phyloP scores from a whole-genome alignment of 2,329 filamentous ascomycete species.

The Ceratocystis eucalypticola region DNA sequence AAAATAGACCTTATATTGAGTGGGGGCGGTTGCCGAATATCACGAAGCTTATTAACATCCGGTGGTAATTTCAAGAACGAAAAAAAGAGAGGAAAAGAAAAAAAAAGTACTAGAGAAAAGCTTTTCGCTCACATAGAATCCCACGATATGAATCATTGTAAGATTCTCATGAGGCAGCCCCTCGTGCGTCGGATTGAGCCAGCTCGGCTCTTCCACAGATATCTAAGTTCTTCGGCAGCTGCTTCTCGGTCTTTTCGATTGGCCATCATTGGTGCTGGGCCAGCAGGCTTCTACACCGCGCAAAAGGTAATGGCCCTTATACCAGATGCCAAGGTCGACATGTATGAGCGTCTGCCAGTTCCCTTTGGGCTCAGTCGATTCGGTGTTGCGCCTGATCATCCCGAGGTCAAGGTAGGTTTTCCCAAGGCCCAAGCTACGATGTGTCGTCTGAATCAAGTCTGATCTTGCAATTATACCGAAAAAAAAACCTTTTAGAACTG shows the following conservation, averaged over 20 bases:
- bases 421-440: neutral
- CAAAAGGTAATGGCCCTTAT: constrained; percentile 70
- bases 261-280: constrained; percentile 83
- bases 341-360: constrained; percentile 90
- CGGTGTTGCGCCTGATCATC: constrained; percentile 95
- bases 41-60: neutral
- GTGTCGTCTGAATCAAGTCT: too few species aligned
- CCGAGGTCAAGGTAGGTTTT: constrained; percentile 74
- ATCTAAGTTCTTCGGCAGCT: constrained; percentile 17
- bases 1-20: neutral
- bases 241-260: constrained; percentile 52
- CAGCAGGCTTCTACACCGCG: constrained; percentile 90
- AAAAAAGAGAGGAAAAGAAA: too few species aligned
- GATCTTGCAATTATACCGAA: neutral
- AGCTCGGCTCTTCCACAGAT: neutral
- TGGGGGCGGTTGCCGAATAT: neutral
- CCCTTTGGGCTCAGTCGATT: constrained; percentile 87
- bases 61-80: too few species aligned
- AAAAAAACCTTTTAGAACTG: constrained; percentile 53
- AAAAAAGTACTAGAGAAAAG: neutral
- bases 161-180: neutral
- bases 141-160: neutral
- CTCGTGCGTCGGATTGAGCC: neutral
- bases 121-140: neutral
- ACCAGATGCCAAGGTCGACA: constrained; percentile 62